Percentiles rank a stretch among this genome's conserved stretches.
Evolutionary conservation across 164 flowering plant genomes (phyloP).

Genomic region (Piper longum): DNA sequence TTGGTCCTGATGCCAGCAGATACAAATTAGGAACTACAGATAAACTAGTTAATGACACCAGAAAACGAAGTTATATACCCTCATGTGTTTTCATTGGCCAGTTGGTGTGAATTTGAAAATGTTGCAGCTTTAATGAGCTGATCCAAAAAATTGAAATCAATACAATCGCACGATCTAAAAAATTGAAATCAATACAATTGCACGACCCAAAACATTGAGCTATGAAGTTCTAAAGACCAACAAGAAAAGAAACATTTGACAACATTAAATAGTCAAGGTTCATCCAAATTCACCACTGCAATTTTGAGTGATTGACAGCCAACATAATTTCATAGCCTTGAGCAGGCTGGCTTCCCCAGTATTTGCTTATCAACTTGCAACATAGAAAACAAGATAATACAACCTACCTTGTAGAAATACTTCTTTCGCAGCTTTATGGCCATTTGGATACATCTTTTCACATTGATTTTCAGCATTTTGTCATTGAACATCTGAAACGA

Average conservation of each 20-base stretch:
- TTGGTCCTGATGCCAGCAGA: too few species aligned
- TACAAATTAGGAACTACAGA: too few species aligned
- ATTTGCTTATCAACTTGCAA: neutral
- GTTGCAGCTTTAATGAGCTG: constrained; percentile 2
- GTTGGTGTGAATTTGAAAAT: neutral
- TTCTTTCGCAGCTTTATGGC: constrained; percentile 81
- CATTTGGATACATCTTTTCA: constrained; percentile 52
- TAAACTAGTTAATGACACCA: neutral
- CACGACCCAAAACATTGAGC: neutral
- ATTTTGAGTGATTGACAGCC: too few species aligned
- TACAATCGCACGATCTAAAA: neutral
- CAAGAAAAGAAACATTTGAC: neutral
- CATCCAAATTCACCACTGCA: too few species aligned
- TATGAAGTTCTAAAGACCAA: too few species aligned
- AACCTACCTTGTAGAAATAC: constrained; percentile 61
- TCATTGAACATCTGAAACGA: constrained; percentile 76
- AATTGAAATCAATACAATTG: neutral
- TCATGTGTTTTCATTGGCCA: neutral
- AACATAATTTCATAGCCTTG: neutral
- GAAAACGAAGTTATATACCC: neutral
- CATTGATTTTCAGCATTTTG: constrained; percentile 60
- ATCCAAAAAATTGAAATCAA: neutral
- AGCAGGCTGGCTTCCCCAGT: neutral
- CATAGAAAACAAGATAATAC: neutral
- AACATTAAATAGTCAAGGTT: neutral